Evolutionary conservation across 2,329 filamentous ascomycete genomes (phyloP).

Genomic region (Salinomyces thailandicus): DNA sequence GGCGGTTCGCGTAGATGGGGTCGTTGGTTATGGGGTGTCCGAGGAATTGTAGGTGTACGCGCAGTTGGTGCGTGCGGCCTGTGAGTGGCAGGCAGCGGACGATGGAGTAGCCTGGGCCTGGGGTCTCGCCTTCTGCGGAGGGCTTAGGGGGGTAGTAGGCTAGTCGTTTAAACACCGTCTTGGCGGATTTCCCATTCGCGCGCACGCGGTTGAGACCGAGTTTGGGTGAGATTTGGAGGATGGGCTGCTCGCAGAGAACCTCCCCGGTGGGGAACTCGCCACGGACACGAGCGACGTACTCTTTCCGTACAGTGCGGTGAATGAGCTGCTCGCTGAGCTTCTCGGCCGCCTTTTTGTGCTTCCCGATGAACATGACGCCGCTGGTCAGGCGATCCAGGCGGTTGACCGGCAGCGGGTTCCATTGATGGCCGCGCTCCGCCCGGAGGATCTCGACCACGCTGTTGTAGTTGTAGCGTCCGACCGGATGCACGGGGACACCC

Average conservation of each 20-base stretch:
- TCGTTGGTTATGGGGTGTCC: slow-evolving; percentile 96
- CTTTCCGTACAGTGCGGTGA: slow-evolving; percentile 76
- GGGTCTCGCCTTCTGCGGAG: slow-evolving; percentile 10
- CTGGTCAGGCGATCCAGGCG: slow-evolving; percentile 88
- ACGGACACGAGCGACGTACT: slow-evolving; percentile 85
- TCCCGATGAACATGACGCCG: slow-evolving; percentile 96
- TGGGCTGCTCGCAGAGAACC: slow-evolving; percentile 83
- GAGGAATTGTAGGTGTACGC: slow-evolving; percentile 88
- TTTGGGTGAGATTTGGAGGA: slow-evolving; percentile 89
- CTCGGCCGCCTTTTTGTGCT: slow-evolving; percentile 70
- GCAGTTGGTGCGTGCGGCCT: slow-evolving; percentile 85
- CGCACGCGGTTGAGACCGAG: slow-evolving; percentile 89
- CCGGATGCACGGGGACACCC: slow-evolving; percentile 88
- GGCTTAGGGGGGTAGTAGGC: slow-evolving; percentile 66
- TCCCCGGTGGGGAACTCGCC: slow-evolving; percentile 88
- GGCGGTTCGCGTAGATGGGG: slow-evolving; percentile 91
- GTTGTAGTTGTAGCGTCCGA: slow-evolving; percentile 92
- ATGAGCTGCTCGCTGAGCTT: slow-evolving; percentile 65
- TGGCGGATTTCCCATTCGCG: slow-evolving; percentile 79
- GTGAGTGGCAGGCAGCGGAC: slow-evolving; percentile 90
- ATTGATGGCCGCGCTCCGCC: slow-evolving; percentile 52
- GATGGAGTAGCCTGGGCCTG: slow-evolving; percentile 68
- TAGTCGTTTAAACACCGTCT: slow-evolving; percentile 81
- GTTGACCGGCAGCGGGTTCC: slow-evolving; percentile 67
- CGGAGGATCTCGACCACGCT: slow-evolving; percentile 89